phyloP scores from a whole-genome alignment of 2,329 filamentous ascomycete species.

The Bimuria novae-zelandiae region DNA sequence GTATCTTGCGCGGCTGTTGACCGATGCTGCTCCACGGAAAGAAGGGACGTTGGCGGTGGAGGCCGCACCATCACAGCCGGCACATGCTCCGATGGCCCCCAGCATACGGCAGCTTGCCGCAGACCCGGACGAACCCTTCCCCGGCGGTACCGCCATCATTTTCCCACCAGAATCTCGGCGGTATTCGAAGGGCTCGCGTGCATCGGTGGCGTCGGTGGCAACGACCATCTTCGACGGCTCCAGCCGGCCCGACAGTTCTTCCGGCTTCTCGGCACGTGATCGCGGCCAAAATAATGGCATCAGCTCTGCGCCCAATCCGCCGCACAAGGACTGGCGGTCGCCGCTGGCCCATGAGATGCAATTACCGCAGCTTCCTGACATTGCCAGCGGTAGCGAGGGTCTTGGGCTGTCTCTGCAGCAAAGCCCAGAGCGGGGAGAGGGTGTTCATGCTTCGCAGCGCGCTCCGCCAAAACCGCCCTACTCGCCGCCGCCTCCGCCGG shows the following conservation, averaged over 20 bases:
- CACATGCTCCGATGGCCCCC: constrained; percentile 19
- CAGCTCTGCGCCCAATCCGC: constrained; percentile 31
- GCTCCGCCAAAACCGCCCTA: constrained; percentile 51
- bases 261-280: constrained; percentile 34
- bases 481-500: constrained; percentile 52
- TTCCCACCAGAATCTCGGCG: constrained; percentile 40
- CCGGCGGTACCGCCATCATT: constrained; percentile 45
- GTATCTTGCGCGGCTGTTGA: constrained; percentile 57
- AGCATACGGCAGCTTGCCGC: constrained; percentile 26
- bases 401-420: constrained; percentile 52
- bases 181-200: constrained; percentile 41
- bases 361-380: constrained; percentile 42
- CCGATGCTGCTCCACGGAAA: constrained; percentile 48
- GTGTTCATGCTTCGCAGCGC: constrained; percentile 31
- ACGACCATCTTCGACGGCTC: constrained; percentile 41
- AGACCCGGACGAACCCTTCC: constrained; percentile 29
- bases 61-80: constrained; percentile 9
- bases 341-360: constrained; percentile 27
- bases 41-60: constrained; percentile 11
- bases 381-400: constrained; percentile 43
- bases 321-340: constrained; percentile 29
- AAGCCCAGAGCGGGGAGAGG: constrained; percentile 32
- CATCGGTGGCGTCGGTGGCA: constrained; percentile 27
- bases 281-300: constrained; percentile 40
- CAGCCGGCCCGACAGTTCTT: constrained; percentile 40